Evolutionary conservation across 257 asterid genomes (phyloP).

Genomic region (Gardenia jasminoides): DNA sequence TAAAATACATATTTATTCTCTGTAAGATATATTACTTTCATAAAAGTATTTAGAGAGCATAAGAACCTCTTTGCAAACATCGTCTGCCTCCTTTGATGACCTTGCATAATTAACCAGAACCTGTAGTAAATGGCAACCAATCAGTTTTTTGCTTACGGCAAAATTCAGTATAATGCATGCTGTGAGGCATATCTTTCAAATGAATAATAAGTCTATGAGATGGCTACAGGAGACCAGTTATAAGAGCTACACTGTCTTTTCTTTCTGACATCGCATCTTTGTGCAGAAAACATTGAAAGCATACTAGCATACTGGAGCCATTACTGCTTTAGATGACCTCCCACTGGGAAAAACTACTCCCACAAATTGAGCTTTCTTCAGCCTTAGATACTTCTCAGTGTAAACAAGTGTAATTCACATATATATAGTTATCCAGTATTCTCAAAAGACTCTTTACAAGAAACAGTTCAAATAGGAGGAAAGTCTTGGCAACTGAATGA

Average conservation of each 20-base stretch:
- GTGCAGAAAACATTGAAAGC: not conserved
- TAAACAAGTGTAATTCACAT: not conserved
- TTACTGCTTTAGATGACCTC: not conserved
- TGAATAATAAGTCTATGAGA: not conserved
- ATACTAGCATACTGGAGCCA: not conserved
- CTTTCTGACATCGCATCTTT: not conserved
- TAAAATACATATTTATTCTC: not conserved
- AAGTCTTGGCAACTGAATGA: not conserved
- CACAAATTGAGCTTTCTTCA: not conserved
- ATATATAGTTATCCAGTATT: not conserved
- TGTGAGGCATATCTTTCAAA: not conserved
- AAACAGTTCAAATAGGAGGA: not conserved
- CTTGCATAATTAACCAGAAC: slow-evolving; percentile 96
- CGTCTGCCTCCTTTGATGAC: slow-evolving; percentile 97
- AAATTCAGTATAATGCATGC: not conserved
- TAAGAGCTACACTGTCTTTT: not conserved
- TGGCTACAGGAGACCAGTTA: not conserved
- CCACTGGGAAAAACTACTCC: not conserved
- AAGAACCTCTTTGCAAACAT: slow-evolving; percentile 55
- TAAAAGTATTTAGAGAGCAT: not conserved
- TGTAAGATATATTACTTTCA: not conserved
- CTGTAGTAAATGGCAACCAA: slow-evolving; percentile 37
- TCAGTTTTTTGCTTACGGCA: slow-evolving; percentile 13
- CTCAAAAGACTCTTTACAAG: not conserved
- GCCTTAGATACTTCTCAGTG: not conserved